Base-by-base conservation (phyloP, 116 monocot species). In the Trichopus zeylanicus region DNA sequence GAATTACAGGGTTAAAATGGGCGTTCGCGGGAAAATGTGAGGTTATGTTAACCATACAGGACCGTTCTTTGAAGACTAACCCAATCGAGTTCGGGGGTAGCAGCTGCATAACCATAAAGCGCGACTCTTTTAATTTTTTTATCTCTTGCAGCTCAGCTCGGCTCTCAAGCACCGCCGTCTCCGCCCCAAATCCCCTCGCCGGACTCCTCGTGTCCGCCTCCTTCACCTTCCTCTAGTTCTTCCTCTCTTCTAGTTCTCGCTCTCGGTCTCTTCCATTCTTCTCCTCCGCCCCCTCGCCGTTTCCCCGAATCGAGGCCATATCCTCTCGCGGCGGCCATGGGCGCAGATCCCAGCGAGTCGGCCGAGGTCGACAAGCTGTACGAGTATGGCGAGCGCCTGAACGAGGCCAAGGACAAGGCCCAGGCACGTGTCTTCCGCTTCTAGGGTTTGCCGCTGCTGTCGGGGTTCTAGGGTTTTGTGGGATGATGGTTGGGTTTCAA, bases 351-450 rank as follows among this genome's bases (percentile, higher is more conserved):
- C 51, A 59, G 64, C 71, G 83, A 87, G 51, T 76, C 79, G 22
- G 78, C 70, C 31, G 85, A 90, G 70, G 90, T 97, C 53, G 90
- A 93, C 67, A 88, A 76, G 70, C 89, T 93, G 53, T 93, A 93
- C 82, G 69, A 82, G 65, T 82, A 68, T 68, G 82, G 75, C 31
- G 85, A 90, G 79, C 70, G 74, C 61, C 90, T 97, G 26, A 90
- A 75, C 76, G 87, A 97, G 67, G 90, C 91, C 27, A 81, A 87
- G 66, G 91, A 97, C 67, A 97, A 97, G 70, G 67, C 90, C 27
- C 76, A 79, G 84, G 95, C 87, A 12, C 15, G 18, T 31, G 20
- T 15, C 37, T 19, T 48, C 47, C 58, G 19, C 46, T 39, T 27
- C 54, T 54, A 16, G 19, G 51, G 27, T 42, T 23, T 23, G 55